Base-by-base conservation (phyloP, 768 basidiomycete genomes). In the Lactarius sanguifluus region DNA sequence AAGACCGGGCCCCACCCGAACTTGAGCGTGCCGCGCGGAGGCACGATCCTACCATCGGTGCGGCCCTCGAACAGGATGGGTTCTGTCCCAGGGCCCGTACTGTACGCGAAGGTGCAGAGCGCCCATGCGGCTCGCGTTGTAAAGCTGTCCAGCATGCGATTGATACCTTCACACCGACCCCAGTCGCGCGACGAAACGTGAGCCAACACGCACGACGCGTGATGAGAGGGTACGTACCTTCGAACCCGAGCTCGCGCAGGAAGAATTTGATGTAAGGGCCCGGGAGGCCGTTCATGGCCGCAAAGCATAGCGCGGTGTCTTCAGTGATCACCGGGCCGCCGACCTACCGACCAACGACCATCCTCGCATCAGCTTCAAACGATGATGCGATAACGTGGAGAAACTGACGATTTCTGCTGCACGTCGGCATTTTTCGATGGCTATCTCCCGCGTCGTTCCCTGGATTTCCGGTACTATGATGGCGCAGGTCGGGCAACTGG, bases 251-350 rank as follows among this genome's bases (percentile, higher is more conserved):
- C 34, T 82, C 83, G 54, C 82, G 81, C 76, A 98, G 78, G 76
- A 98, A 99, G 69, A 92, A 82, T 73, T 99, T 99, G 81, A 99
- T 96, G 78, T 96, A 99, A 0, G 96, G 96, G 0, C 97, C 97
- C 1, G 97, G 97, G 4, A 99, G 84, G 0, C 94, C 96, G n/a
- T 88, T 85, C 18, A 98, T 80, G 0, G 97, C 95, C 67, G 88
- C 85, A 73, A 93, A 98, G 70, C 90, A 92, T 5, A 99, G 84
- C 0, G 97, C 94, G 0, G 97, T 99, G 75, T 99, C 97, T 78
- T 99, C 94, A 0, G 92, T 94, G 71, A 87, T 86, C 69, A 85
- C 86, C 9, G 87, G 81, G 0, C 81, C 81, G 38, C 81, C 80
- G 10, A 87, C 71, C 78, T 81, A 41, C 32, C 28, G 30, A n/a